Evolutionary conservation across 2,329 filamentous ascomycete genomes (phyloP), one percentile per base, ranked within the genome.

Genomic region (Aspergillus floridensis): DNA sequence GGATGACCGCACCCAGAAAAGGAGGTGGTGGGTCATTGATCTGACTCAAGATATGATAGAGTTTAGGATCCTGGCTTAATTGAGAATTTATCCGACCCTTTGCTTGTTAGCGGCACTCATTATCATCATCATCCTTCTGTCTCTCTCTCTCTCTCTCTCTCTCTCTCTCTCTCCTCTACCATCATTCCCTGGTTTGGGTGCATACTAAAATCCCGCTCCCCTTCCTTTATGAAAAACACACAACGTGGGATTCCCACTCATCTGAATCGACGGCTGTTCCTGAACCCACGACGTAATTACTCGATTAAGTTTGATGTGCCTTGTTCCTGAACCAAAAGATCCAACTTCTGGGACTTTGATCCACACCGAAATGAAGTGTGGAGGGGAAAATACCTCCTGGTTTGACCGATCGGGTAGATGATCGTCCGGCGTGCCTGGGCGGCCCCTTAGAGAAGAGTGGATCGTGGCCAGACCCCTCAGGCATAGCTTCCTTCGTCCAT

Each of bases 321-420:
- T 44, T 44, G 51, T 53, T 53, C 51, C 51, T 53, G 51, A 53
- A 41, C 35, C 50, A 22, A n/a, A 26, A 19, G n/a, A 24, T 11
- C 21, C 38, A 44, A 44, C 38, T 44, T 44, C 14, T 44, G 38
- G 38, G 38, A 7, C 3, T 44, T 3, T 44, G 14, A 8, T 44
- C 38, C 38, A 44, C 38, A n/a, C 16, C 16, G 38, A n/a, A n/a
- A 44, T 5, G 16, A 44, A n/a, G 16, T 16, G 38, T n/a, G n/a
- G 16, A 44, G 38, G 38, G 38, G 10, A 44, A 16, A 44, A 44
- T n/a, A 44, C 16, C 38, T 44, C 38, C 38, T 44, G 38, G 38
- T 44, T 19, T 44, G 38, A 19, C 38, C 14, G 38, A 44, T 44
- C 38, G 38, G 38, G 38, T 19, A 44, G 38, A 44, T 44, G 38